Evolutionary conservation across 2,329 filamentous ascomycete genomes (phyloP).

Genomic region (Calonectria hongkongensis): DNA sequence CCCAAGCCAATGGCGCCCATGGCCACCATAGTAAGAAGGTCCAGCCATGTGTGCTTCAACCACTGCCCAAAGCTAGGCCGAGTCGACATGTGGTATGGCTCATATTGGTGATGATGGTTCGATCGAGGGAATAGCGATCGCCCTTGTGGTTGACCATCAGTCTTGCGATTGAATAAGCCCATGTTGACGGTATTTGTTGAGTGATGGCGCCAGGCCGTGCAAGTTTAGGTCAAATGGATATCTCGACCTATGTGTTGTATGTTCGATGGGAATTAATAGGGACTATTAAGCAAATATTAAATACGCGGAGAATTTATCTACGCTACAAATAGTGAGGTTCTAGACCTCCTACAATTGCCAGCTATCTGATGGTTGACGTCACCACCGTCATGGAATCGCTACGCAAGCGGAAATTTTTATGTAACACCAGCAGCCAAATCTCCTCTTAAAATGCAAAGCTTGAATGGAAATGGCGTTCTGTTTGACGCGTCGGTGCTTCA

Average conservation of each 20-base stretch:
- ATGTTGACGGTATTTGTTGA: not conserved
- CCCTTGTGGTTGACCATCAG: not conserved
- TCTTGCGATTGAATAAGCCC: constrained; percentile 22
- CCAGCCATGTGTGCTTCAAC: constrained; percentile 80
- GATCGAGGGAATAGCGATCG: constrained; percentile 1
- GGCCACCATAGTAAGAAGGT: constrained; percentile 79
- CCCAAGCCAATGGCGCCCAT: constrained; percentile 81
- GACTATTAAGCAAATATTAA: not conserved
- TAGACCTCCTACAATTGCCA: not conserved
- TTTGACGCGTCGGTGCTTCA: not conserved
- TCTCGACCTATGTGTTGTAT: not conserved
- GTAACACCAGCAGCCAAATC: constrained; percentile 16
- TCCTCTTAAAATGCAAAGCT: constrained; percentile 10
- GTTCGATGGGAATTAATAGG: not conserved
- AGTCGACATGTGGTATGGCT: constrained; percentile 66
- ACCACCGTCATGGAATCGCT: constrained; percentile 23
- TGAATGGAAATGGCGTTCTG: not conserved
- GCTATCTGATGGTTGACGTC: constrained; percentile 27
- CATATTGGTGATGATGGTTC: constrained; percentile 25
- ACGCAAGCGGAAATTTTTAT: not conserved
- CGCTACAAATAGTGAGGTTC: not conserved
- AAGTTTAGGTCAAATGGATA: not conserved
- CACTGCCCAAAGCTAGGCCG: constrained; percentile 80
- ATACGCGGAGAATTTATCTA: not conserved
- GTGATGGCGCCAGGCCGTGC: not conserved